Percentiles rank a stretch among this genome's conserved stretches.
These are phyloP conservation scores for Mycena galopus DNA, from an alignment of 768 basidiomycete species.

Conservation along the genomic window DNA sequence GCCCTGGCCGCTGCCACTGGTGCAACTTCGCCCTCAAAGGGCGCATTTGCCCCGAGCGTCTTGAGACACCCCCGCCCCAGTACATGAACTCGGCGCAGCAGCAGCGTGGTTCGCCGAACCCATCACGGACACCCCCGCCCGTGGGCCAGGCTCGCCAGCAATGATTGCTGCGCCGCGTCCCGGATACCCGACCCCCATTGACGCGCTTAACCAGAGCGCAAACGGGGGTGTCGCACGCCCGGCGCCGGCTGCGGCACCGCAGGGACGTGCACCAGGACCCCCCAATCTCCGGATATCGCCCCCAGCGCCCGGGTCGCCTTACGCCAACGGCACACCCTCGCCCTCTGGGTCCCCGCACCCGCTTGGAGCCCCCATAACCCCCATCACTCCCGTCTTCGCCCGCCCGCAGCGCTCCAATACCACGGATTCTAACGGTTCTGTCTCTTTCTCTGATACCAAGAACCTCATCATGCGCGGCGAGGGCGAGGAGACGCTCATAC, in stretches of 20 bases:
- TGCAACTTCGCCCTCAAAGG: constrained; percentile 28
- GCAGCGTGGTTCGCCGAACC: constrained; percentile 18
- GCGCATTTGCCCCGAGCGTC: constrained; percentile 25
- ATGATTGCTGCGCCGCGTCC: constrained; percentile 81
- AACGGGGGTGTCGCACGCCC: constrained; percentile 58
- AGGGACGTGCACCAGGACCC: constrained; percentile 44
- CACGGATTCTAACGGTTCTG: constrained; percentile 38
- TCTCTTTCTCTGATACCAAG: constrained; percentile 45
- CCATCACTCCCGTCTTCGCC: constrained; percentile 83
- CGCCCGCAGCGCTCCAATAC: constrained; percentile 65
- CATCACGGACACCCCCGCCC: constrained; percentile 28
- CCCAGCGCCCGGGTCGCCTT: constrained; percentile 45
- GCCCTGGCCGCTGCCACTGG: constrained; percentile 53
- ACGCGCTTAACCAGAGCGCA: constrained; percentile 62
- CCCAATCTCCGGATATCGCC: constrained; percentile 36
- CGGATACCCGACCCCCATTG: constrained; percentile 79
- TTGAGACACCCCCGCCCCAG: constrained; percentile 34
- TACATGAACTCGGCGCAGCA: constrained; percentile 25
- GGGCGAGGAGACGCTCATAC: constrained; percentile 75
- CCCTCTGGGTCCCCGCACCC: constrained; percentile 75
- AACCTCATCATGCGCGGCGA: constrained; percentile 76
- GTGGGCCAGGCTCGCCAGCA: constrained; percentile 49
- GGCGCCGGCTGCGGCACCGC: constrained; percentile 54
- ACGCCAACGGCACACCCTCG: constrained; percentile 44
- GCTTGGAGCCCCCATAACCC: constrained; percentile 80